Percentiles rank a stretch among this genome's conserved stretches.
These are phyloP conservation scores for Rhizopogon hawkerae DNA, from an alignment of 1,284 basidiomycete species.

Conservation along the genomic window DNA sequence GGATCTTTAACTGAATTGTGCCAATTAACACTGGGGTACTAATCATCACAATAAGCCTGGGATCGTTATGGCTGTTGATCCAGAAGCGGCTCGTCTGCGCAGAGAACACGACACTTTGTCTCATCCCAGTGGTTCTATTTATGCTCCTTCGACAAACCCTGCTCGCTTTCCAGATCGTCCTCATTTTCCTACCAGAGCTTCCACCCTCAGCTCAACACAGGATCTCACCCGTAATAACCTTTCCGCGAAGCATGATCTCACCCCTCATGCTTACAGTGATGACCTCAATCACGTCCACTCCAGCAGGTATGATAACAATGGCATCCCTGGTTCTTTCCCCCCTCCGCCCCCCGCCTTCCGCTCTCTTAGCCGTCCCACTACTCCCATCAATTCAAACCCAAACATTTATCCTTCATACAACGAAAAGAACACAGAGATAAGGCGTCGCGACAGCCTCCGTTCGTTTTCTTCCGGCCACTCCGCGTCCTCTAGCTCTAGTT, in stretches of 20 bases:
- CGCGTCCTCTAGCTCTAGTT: slow-evolving; percentile 34
- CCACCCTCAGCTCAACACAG: slow-evolving; percentile 44
- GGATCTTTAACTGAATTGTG: slow-evolving; percentile 9
- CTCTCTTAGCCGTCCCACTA: slow-evolving; percentile 43
- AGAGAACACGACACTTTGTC: slow-evolving; percentile 17
- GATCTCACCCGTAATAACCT: slow-evolving; percentile 46
- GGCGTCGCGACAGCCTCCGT: slow-evolving; percentile 36
- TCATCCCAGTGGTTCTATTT: slow-evolving; percentile 20
- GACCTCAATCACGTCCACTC: slow-evolving; percentile 53
- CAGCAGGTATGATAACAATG: slow-evolving; percentile 15
- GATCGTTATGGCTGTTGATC: slow-evolving; percentile 23
- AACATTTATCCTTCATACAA: slow-evolving; percentile 41
- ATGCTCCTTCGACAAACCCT: slow-evolving; percentile 28
- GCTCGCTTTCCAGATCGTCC: slow-evolving; percentile 42
- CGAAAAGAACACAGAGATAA: slow-evolving; percentile 38
- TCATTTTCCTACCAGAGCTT: slow-evolving; percentile 48
- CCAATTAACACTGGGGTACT: slow-evolving; percentile 7
- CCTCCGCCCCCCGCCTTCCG: slow-evolving; percentile 44
- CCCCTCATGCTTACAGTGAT: slow-evolving; percentile 52
- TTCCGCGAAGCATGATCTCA: slow-evolving; percentile 27
- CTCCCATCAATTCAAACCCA: slow-evolving; percentile 42
- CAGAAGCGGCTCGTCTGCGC: slow-evolving; percentile 23
- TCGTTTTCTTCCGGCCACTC: slow-evolving; percentile 46
- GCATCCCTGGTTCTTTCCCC: slow-evolving; percentile 26
- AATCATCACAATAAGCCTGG: slow-evolving; percentile 4